Evolutionary conservation across 164 flowering plant genomes (phyloP), one percentile per base, ranked within the genome.

Genomic region (Hamamelis virginiana): DNA sequence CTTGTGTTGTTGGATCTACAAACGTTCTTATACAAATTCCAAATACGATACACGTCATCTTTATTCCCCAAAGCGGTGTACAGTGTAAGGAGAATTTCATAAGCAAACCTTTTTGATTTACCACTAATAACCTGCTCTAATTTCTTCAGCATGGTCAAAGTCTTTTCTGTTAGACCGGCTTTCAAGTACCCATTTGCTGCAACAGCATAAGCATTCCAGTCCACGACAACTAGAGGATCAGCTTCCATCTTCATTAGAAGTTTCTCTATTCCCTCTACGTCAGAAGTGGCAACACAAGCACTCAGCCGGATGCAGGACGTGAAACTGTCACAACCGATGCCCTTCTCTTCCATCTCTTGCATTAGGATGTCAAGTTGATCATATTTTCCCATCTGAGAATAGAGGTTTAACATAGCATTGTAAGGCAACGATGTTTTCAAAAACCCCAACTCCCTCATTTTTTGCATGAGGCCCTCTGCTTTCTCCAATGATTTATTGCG

Each of bases 191-290:
- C 78, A 50, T 69, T 75, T 55, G 84, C 84, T 14, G 72, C 80
- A 50, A 47, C 43, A 19, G 65, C 60, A 71, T 78, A 82, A 2
- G 62, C 41, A 65, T 69, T 27, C 78, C 80, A 80, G 28, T 76
- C 76, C 28, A 76, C 15, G 11, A 10, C 62, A 28, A 72, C 27
- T 0, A 1, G 12, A n/a, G 74, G 74, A 73, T 82, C 80, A 26
- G 44, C 43, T 68, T 80, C 84, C 74, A 80, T 67, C 26, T 64
- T 46, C 55, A n/a, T 25, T 10, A 82, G 64, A 48, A 78, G 67
- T 50, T 78, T 71, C 70, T 84, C 84, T 85, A 84, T 79, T 43
- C 64, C 72, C 52, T 67, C 73, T 6, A 81, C 43, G 41, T 82
- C 76, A 19, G 80, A 68, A 38, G 65, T 11, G 14, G 59, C 61